Percentiles rank a stretch among this genome's conserved stretches.
These are phyloP conservation scores for Tolypocladium inflatum DNA, from an alignment of 2,329 filamentous ascomycete species.

Conservation along the genomic window DNA sequence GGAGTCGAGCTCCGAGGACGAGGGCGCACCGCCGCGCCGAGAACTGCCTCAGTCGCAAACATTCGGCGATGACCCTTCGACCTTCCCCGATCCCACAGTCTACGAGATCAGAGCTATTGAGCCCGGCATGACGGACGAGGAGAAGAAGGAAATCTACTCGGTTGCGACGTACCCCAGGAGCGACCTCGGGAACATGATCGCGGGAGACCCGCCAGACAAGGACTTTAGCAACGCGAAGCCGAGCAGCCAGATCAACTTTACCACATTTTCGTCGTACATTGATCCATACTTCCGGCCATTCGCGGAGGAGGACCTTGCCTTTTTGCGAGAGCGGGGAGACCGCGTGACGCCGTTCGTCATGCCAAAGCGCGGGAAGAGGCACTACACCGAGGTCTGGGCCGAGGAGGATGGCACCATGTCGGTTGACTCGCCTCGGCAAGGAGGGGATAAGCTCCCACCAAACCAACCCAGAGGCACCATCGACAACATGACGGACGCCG, in stretches of 20 bases:
- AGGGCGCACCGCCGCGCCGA: constrained; percentile 50
- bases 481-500: constrained; percentile 76
- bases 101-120: constrained; percentile 80
- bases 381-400: constrained; percentile 87
- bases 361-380: constrained; percentile 72
- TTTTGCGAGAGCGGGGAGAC: constrained; percentile 83
- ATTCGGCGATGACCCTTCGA: constrained; percentile 85
- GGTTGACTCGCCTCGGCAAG: constrained; percentile 54
- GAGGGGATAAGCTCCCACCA: constrained; percentile 57
- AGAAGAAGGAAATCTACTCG: constrained; percentile 79
- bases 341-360: constrained; percentile 75
- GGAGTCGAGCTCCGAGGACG: constrained; percentile 47
- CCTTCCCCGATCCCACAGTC: constrained; percentile 83
- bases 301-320: constrained; percentile 88
- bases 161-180: constrained; percentile 74
- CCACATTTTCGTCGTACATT: constrained; percentile 84
- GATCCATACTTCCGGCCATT: constrained; percentile 87
- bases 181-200: constrained; percentile 75
- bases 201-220: constrained; percentile 82
- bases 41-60: constrained; percentile 72
- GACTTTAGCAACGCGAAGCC: constrained; percentile 95
- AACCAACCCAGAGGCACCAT: constrained; percentile 81
- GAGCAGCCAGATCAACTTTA: constrained; percentile 86
- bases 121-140: constrained; percentile 71
- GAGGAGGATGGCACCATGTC: constrained; percentile 82